Base-by-base conservation (phyloP, 192 early-diverging fungal genomes). In the Linnemannia schmuckeri region DNA sequence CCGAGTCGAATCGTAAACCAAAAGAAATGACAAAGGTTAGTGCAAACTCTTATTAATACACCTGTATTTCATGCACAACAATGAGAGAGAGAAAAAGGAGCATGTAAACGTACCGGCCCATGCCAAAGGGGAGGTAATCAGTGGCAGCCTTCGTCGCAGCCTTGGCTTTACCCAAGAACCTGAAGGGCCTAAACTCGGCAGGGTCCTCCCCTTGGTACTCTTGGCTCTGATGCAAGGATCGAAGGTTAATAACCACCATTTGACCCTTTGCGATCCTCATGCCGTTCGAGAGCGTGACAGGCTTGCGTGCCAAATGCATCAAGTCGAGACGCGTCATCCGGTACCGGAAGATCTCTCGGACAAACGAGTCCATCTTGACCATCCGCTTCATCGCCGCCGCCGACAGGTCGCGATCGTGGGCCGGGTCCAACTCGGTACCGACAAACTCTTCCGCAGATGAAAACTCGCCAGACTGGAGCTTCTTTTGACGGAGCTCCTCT, bases 301-400 rank as follows among this genome's bases (percentile, higher is more conserved):
- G 79, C 70, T 71, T 77, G 72, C 88, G 87, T 6, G 82, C 75
- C 40, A 37, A 3, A 38, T 82, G 81, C 17, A 72, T 57, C 49
- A 89, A 57, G 2, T 52, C 10, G 30, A 88, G 20, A 1, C 78
- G 75, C 24, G 75, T 77, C 3, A 42, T 83, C 17, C 87, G 44
- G 74, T 68, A 81, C 27, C 90, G 54, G 49, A 90, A 80, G 20
- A 85, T 52, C 72, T 90, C 90, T 0, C 90, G 81, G 2, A 89
- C 70, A 73, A 88, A 89, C 52, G 88, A 89, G 42, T 90, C 90
- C 73, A 90, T 87, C 10, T 85, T 72, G 30, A 81, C 88, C 76
- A 90, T 76, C 17, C 77, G 72, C 82, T 88, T 90, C 40, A 90
- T 24, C 15, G 82, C 81, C 17, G 38, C 75, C 13, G 79, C 75